Evolutionary conservation across 148 eudicot species (phyloP).

Genomic region (Tetragonia tetragonoides): DNA sequence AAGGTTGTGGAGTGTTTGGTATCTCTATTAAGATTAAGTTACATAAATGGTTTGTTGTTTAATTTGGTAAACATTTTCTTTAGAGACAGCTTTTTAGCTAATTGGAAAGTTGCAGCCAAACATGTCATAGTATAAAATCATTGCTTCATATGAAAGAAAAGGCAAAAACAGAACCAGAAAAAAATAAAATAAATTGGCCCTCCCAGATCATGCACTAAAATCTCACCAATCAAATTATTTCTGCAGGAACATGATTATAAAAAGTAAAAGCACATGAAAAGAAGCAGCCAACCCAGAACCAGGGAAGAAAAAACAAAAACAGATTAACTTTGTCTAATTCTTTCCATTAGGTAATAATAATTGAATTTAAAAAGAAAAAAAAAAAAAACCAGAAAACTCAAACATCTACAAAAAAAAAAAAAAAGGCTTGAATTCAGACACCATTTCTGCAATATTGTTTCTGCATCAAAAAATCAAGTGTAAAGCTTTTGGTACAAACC

Average conservation of each 20-base stretch:
- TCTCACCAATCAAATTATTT: conserved; percentile 17
- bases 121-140: conserved; percentile 19
- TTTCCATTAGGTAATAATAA: background rate
- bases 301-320: background rate
- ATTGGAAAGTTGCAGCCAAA: background rate
- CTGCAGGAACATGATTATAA: conserved; percentile 2
- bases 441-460: conserved; percentile 22
- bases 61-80: no score
- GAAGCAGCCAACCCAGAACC: background rate
- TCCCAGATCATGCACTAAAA: conserved; percentile 5
- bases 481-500: conserved; percentile 15
- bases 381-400: background rate
- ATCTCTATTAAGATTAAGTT: no score
- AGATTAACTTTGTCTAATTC: background rate
- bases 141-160: conserved; percentile 30
- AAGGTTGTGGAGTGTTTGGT: no score
- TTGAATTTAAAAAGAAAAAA: background rate
- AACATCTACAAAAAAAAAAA: background rate
- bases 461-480: conserved; percentile 15
- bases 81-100: no score
- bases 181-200: background rate
- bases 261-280: conserved; percentile 16
- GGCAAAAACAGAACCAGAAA: background rate
- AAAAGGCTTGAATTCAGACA: conserved; percentile 2
- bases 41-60: no score